Percentiles rank a stretch among this genome's conserved stretches.
Evolutionary conservation across 306 rosid species (phyloP).

Genomic region (Quercus mongolica): DNA sequence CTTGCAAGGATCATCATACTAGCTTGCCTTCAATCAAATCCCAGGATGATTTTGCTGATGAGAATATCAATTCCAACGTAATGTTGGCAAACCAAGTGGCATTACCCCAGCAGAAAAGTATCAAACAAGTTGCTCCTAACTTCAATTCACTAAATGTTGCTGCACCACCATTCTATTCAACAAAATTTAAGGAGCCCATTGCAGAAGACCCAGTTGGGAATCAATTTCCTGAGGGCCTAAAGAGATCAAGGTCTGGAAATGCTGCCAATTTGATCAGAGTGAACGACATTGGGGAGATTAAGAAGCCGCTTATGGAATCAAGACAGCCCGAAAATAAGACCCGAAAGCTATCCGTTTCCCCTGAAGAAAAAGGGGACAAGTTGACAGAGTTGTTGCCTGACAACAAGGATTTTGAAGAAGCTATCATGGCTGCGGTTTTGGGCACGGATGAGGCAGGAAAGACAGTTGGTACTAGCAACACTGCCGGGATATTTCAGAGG

Average conservation of each 20-base stretch:
- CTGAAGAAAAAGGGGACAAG: conserved; percentile 41
- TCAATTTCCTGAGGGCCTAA: conserved; percentile 56
- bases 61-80: conserved; percentile 56
- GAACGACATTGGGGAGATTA: conserved; percentile 20
- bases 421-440: conserved; percentile 71
- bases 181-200: conserved; percentile 42
- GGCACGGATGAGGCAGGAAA: conserved; percentile 39
- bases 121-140: conserved; percentile 24
- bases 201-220: conserved; percentile 26
- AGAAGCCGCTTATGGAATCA: conserved; percentile 27
- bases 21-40: conserved; percentile 27
- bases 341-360: conserved; percentile 42
- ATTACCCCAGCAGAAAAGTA: conserved; percentile 22
- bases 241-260: conserved; percentile 91
- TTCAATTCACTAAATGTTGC: conserved; percentile 66
- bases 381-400: conserved; percentile 57
- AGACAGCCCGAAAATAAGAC: conserved; percentile 58
- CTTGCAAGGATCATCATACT: conserved; percentile 77
- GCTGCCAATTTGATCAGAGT: conserved; percentile 52
- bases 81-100: conserved; percentile 13
- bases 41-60: conserved; percentile 62
- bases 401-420: conserved; percentile 84
- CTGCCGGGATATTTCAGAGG: conserved; percentile 25
- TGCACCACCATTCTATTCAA: conserved; percentile 74
- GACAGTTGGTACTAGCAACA: neutral